phyloP scores from a whole-genome alignment of 257 asterid species.

The Cinchona pubescens region DNA sequence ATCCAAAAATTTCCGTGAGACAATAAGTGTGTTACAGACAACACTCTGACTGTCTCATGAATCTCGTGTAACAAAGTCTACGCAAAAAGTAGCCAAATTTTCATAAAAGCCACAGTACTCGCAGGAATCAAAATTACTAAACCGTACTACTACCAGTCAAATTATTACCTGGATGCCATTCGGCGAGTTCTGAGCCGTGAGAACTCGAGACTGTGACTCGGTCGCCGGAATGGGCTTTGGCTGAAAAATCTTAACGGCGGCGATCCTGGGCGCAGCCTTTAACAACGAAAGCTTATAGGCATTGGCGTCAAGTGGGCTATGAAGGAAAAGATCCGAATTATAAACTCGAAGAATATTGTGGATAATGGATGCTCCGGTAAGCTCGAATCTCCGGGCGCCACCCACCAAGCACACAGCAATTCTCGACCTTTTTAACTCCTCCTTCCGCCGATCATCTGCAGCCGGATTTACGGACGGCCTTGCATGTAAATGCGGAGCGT shows the following conservation, averaged over 20 bases:
- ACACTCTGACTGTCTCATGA: too few relatives aligned
- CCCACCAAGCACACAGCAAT: constrained; percentile 97
- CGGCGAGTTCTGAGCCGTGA: constrained; percentile 72
- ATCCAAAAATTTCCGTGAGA: too few relatives aligned
- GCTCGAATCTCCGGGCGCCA: constrained; percentile 95
- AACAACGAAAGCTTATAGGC: constrained; percentile 63
- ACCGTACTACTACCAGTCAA: too few relatives aligned
- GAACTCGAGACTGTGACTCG: constrained; percentile 60
- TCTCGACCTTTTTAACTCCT: constrained; percentile 38
- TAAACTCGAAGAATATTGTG: constrained; percentile 57
- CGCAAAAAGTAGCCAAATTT: too few relatives aligned
- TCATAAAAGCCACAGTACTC: too few relatives aligned
- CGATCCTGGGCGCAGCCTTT: constrained; percentile 69
- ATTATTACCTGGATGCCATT: constrained; percentile 79
- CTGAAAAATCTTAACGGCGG: constrained; percentile 58
- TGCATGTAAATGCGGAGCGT: not conserved
- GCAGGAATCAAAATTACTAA: too few relatives aligned
- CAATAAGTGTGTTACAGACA: too few relatives aligned
- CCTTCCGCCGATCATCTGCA: not conserved
- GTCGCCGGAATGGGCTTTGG: constrained; percentile 56
- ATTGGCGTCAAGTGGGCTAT: constrained; percentile 70
- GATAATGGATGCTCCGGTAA: constrained; percentile 86
- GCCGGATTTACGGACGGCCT: not conserved
- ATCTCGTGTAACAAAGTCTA: too few relatives aligned
- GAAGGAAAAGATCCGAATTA: constrained; percentile 76